A percentile compares a stretch with the other conserved stretches of the same genome.
phyloP scores from a whole-genome alignment of 441 rosid genomes.

The Cnidoscolus chayamansa region DNA sequence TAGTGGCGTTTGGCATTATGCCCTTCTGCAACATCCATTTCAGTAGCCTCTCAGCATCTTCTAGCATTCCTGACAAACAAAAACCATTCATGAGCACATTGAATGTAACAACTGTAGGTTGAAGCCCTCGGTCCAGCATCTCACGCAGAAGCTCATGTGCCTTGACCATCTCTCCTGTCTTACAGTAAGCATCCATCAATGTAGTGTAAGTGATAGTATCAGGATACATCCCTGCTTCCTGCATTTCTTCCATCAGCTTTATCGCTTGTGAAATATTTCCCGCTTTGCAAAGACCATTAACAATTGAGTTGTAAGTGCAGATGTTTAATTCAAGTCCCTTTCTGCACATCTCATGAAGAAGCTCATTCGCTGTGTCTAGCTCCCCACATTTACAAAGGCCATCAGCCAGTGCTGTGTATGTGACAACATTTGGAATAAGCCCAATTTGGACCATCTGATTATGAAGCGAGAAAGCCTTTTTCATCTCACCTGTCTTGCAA shows the following conservation, averaged over 20 bases:
- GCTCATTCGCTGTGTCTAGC: conserved; percentile 77
- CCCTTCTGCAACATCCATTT: conserved; percentile 85
- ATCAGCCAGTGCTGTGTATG: conserved; percentile 76
- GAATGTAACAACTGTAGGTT: conserved; percentile 78
- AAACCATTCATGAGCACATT: conserved; percentile 87
- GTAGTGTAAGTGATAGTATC: conserved; percentile 77
- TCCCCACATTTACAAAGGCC: conserved; percentile 85
- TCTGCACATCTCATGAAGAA: conserved; percentile 72
- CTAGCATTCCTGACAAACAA: conserved; percentile 70
- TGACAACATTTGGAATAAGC: conserved; percentile 67
- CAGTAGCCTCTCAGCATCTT: conserved; percentile 70
- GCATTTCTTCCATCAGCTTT: conserved; percentile 72
- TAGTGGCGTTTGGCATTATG: conserved; percentile 61
- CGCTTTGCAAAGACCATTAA: conserved; percentile 79
- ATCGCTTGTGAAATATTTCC: conserved; percentile 62
- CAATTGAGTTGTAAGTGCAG: conserved; percentile 63
- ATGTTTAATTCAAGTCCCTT: conserved; percentile 75
- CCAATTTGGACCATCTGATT: conserved; percentile 72
- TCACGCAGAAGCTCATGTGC: conserved; percentile 63
- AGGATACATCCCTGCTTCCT: conserved; percentile 51
- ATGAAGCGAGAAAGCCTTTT: conserved; percentile 69
- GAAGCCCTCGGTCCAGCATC: conserved; percentile 68
- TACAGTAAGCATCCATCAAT: conserved; percentile 76
- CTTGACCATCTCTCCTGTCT: conserved; percentile 59
- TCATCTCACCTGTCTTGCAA: conserved; percentile 67